Evolutionary conservation across 2,329 filamentous ascomycete species (phyloP), one percentile per base, ranked within the genome.

Genomic region (Hortaea werneckii): DNA sequence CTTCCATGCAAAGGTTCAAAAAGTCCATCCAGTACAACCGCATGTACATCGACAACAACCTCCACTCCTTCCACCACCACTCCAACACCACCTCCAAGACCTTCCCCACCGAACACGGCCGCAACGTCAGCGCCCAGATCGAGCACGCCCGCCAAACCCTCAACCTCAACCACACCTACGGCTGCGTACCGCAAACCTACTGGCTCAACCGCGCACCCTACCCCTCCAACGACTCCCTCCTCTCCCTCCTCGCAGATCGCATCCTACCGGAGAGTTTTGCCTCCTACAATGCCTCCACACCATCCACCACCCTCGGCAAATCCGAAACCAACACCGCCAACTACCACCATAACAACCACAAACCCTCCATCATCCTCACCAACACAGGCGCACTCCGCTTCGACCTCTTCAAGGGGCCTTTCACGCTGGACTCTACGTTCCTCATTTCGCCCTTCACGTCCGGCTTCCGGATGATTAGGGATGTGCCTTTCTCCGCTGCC

Each of bases 381-480:
- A 98, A 98, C 66, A 95, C 87, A 0, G 92, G 92, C 27, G 86
- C 85, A 3, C 80, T 98, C 54, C 85, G 92, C 39, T 98, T 96
- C 65, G 92, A 98, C 64, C 85, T 98, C 50, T 94, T 95, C 73
- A 80, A 90, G 63, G 92, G 92, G 0, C 73, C 82, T 0, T 96
- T 96, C 60, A 96, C 92, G 0, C 79, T 80, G 35, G 92, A 98
- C 62, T 83, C 82, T 4, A 87, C 85, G 0, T 96, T 80, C 61
- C 82, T 90, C 35, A 76, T 96, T 28, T 94, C 85, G 6, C 92
- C 92, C 0, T 98, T 98, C 62, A 80, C 79, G 1, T 94, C 83
- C 64, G 78, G 77, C 1, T 84, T 95, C 64, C 73, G 76, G 27
- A 87, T 81, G 54, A 73, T 95, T 43, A 80, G 83, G 44, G 80